These are phyloP conservation scores for Cenchrus fungigraminus DNA, from an alignment of 176 grass and related monocot genomes.

Conservation along the genomic window DNA sequence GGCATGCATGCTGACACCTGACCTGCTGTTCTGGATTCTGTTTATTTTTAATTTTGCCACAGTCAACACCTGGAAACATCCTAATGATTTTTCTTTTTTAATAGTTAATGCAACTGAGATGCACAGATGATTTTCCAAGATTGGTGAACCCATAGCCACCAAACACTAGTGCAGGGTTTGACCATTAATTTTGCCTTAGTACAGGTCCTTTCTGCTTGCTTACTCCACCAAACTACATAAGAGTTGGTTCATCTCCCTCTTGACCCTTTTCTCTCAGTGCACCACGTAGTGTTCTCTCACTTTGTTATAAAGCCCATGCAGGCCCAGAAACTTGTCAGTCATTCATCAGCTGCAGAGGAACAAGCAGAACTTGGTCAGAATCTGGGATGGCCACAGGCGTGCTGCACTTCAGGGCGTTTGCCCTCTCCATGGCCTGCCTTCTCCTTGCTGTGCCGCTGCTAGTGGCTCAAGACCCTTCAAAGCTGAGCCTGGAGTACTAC, in stretches of 20 bases:
- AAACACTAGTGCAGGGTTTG: slow-evolving; percentile 43
- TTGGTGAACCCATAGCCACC: slow-evolving; percentile 76
- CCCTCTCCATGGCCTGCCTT: slow-evolving; percentile 39
- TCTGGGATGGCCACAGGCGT: slow-evolving; percentile 35
- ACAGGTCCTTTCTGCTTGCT: slow-evolving; percentile 56
- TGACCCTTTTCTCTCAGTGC: slow-evolving; percentile 51
- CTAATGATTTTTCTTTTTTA: slow-evolving; percentile 16
- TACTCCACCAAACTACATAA: slow-evolving; percentile 66
- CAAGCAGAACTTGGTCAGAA: slow-evolving; percentile 26
- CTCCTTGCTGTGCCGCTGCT: slow-evolving; percentile 24
- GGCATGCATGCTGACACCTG: neutral
- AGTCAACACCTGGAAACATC: slow-evolving; percentile 21
- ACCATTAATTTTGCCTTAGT: neutral
- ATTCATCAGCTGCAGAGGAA: slow-evolving; percentile 14
- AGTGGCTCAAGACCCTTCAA: slow-evolving; percentile 62
- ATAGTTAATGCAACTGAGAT: slow-evolving; percentile 28
- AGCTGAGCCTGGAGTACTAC: slow-evolving; percentile 83
- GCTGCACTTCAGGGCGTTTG: slow-evolving; percentile 25
- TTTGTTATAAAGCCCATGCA: slow-evolving; percentile 53
- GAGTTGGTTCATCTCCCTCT: slow-evolving; percentile 84
- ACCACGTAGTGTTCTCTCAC: slow-evolving; percentile 7
- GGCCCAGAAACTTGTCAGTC: slow-evolving; percentile 38
- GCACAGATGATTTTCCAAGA: slow-evolving; percentile 55
- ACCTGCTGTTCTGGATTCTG: slow-evolving; percentile 6
- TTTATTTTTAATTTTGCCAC: neutral